phyloP scores from a whole-genome alignment of 164 flowering plant genomes.

The Houttuynia cordata region DNA sequence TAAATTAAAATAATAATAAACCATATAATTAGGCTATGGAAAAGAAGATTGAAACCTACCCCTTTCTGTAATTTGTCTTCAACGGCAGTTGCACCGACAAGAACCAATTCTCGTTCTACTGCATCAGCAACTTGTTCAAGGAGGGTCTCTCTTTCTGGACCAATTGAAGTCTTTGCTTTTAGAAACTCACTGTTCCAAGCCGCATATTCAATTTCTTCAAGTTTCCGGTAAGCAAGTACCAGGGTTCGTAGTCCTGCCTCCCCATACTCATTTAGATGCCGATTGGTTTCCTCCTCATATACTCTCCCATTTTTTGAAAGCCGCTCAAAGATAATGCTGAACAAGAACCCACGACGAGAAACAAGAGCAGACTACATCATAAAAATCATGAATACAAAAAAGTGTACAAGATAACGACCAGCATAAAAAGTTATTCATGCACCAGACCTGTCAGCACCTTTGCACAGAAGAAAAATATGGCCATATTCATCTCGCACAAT shows the following conservation, averaged over 20 bases:
- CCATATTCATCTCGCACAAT: conserved; percentile 77
- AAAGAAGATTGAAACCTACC: conserved; percentile 29
- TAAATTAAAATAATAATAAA: not conserved
- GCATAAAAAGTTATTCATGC: conserved; percentile 2
- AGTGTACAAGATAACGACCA: not conserved
- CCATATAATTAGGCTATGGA: not conserved
- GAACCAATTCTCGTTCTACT: conserved; percentile 83
- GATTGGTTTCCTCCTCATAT: conserved; percentile 59
- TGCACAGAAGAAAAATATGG: conserved; percentile 74
- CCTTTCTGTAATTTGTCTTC: conserved; percentile 97
- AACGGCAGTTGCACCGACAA: conserved; percentile 97
- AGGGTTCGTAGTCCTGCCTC: conserved; percentile 95
- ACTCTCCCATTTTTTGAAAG: conserved; percentile 65
- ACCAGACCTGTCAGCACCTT: conserved; percentile 97
- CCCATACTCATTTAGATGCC: conserved; percentile 85
- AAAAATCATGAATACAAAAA: too few species aligned
- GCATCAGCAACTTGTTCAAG: conserved; percentile 71
- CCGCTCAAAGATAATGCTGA: conserved; percentile 90
- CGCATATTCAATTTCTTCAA: conserved; percentile 70
- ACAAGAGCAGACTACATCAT: too few species aligned
- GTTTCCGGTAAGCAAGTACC: conserved; percentile 80
- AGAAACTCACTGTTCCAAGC: conserved; percentile 77
- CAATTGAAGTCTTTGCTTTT: conserved; percentile 72
- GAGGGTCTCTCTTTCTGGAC: conserved; percentile 72
- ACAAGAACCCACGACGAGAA: not conserved